These are phyloP conservation scores for Citrus reticulata DNA, from an alignment of 345 rosid genomes.

Conservation along the genomic window DNA sequence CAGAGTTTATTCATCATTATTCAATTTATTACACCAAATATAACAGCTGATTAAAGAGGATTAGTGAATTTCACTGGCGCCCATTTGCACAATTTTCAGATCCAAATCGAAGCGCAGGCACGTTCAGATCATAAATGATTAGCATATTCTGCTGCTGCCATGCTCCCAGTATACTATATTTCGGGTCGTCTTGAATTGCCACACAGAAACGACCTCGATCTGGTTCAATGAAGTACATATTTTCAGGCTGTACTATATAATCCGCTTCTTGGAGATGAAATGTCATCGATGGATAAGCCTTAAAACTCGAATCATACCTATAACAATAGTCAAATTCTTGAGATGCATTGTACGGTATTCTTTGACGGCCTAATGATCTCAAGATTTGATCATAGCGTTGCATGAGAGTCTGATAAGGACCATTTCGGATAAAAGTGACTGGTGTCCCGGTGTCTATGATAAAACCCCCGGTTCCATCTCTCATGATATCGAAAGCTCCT, in stretches of 20 bases:
- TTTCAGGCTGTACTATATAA: not conserved
- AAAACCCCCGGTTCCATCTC: not conserved
- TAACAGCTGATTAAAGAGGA: too few relatives aligned
- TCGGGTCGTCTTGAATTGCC: not conserved
- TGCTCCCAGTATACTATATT: constrained; percentile 6
- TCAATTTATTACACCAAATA: too few relatives aligned
- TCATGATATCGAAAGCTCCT: not conserved
- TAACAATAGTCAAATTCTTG: constrained; percentile 5
- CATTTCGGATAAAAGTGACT: not conserved
- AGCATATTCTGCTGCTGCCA: constrained; percentile 10
- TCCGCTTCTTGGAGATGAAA: constrained; percentile 15
- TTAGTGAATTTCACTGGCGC: too few relatives aligned
- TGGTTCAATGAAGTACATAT: not conserved
- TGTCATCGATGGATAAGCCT: constrained; percentile 8
- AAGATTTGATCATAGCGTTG: not conserved
- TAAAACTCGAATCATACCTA: not conserved
- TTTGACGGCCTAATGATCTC: not conserved
- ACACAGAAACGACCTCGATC: not conserved
- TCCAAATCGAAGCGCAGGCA: not conserved
- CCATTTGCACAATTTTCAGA: not conserved
- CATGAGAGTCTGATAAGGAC: constrained; percentile 2
- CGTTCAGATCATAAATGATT: not conserved
- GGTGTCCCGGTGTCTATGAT: not conserved
- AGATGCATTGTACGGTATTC: not conserved
- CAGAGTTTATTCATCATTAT: too few relatives aligned